Conservation (phyloP, 2,329 filamentous ascomycete species). For the Cryphonectria naterciae region DNA sequence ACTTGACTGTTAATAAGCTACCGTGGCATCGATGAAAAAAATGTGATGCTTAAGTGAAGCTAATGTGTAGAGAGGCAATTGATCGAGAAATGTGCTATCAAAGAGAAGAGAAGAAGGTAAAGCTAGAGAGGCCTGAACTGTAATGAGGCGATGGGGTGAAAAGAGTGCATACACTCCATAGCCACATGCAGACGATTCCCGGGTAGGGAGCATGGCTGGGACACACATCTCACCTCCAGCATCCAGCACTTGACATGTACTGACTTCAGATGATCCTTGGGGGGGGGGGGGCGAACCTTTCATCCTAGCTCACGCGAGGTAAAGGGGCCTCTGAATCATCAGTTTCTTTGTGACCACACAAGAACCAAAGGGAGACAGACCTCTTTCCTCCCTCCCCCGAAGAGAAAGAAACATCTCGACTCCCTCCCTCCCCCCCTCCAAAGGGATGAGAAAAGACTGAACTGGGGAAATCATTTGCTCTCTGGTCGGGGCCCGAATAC, state of each 20-base stretch:
- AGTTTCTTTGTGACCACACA: neutral
- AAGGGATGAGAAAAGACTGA: neutral
- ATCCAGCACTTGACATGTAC: neutral
- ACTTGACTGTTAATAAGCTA: too few species aligned
- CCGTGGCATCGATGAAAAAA: too few species aligned
- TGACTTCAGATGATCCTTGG: neutral
- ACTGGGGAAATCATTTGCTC: neutral
- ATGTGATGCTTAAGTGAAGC: too few species aligned
- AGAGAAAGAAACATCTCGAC: neutral
- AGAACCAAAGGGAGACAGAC: neutral
- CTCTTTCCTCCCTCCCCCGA: neutral
- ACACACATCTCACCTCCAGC: neutral
- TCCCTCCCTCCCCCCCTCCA: neutral
- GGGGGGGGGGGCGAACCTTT: too few species aligned
- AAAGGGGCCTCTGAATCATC: neutral
- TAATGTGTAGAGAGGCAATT: too few species aligned
- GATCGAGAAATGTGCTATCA: too few species aligned
- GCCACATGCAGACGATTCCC: neutral
- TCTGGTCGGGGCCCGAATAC: slow-evolving; percentile 15
- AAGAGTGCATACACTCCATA: neutral
- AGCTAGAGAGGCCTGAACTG: too few species aligned
- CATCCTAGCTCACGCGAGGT: neutral
- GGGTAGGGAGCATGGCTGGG: neutral
- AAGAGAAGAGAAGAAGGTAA: too few species aligned
- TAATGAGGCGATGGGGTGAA: too few species aligned